These are phyloP conservation scores for Cyclocybe cylindracea DNA, from an alignment of 768 basidiomycete species.

Conservation along the genomic window DNA sequence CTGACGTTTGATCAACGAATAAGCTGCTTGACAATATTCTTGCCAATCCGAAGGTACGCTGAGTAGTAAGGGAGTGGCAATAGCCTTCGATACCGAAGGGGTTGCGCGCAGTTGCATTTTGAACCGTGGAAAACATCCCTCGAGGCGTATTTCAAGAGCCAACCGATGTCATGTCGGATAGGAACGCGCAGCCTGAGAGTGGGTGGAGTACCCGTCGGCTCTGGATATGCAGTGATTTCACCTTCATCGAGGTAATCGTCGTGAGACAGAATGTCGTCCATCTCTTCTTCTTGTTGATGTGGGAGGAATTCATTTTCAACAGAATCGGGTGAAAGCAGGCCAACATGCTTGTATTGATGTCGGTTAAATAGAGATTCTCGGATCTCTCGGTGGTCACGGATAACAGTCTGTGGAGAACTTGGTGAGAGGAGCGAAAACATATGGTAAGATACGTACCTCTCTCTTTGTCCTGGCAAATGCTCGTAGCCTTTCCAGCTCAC, in stretches of 20 bases:
- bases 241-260: too few relatives aligned
- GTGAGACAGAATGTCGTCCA: too few relatives aligned
- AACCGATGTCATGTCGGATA: constrained; percentile 6
- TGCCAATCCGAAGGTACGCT: constrained; percentile 18
- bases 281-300: too few relatives aligned
- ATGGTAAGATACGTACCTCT: constrained; percentile 4
- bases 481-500: constrained; percentile 26
- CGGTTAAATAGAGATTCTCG: too few relatives aligned
- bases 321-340: too few relatives aligned
- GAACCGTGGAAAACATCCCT: constrained; percentile 16
- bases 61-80: constrained; percentile 24
- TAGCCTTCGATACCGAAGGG: not conserved
- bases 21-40: constrained; percentile 14
- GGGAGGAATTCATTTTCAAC: too few relatives aligned
- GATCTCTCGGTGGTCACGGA: too few relatives aligned
- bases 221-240: not conserved
- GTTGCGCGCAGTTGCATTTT: constrained; percentile 5
- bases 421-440: not conserved
- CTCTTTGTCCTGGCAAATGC: constrained; percentile 6
- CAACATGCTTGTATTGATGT: too few relatives aligned
- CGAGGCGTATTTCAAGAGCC: constrained; percentile 12
- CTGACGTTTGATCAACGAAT: constrained; percentile 13
- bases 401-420: not conserved
- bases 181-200: not conserved
- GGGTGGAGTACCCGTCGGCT: not conserved